These are phyloP conservation scores for Brassica cretica DNA, from an alignment of 345 rosid species.

Conservation along the genomic window DNA sequence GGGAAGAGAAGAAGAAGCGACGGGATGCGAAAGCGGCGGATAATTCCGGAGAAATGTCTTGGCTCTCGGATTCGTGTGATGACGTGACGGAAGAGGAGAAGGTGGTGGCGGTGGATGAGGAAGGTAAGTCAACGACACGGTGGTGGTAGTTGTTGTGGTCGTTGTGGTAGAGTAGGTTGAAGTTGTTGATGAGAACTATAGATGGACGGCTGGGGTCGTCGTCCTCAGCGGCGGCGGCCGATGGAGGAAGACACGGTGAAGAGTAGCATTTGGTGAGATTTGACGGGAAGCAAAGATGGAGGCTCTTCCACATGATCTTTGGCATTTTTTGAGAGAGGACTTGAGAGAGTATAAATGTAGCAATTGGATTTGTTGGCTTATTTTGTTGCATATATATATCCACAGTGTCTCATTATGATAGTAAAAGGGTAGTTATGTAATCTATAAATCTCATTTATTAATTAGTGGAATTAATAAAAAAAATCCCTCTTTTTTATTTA, in stretches of 20 bases:
- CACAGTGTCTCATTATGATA: not conserved
- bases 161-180: slow-evolving; percentile 46
- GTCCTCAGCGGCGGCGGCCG: slow-evolving; percentile 16
- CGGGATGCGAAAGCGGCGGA: slow-evolving; percentile 74
- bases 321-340: slow-evolving; percentile 41
- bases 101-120: slow-evolving; percentile 40
- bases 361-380: slow-evolving; percentile 26
- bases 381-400: slow-evolving; percentile 15
- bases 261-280: slow-evolving; percentile 38
- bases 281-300: slow-evolving; percentile 58
- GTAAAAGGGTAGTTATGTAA: slow-evolving; percentile 25
- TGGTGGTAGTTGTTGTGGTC: slow-evolving; percentile 5
- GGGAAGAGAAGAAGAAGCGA: slow-evolving; percentile 94
- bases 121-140: slow-evolving; percentile 30
- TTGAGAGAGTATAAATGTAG: slow-evolving; percentile 10
- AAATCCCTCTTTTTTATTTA: not conserved
- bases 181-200: slow-evolving; percentile 41
- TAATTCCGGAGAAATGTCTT: slow-evolving; percentile 51
- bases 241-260: slow-evolving; percentile 36
- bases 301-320: slow-evolving; percentile 58
- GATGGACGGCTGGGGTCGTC: slow-evolving; percentile 24
- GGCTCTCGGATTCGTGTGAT: slow-evolving; percentile 32
- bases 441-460: not conserved
- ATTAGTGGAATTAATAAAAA: not conserved
- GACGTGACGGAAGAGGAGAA: slow-evolving; percentile 44